Conservation (phyloP, 1,284 basidiomycete species). For the Ceratobasidium sp. region DNA sequence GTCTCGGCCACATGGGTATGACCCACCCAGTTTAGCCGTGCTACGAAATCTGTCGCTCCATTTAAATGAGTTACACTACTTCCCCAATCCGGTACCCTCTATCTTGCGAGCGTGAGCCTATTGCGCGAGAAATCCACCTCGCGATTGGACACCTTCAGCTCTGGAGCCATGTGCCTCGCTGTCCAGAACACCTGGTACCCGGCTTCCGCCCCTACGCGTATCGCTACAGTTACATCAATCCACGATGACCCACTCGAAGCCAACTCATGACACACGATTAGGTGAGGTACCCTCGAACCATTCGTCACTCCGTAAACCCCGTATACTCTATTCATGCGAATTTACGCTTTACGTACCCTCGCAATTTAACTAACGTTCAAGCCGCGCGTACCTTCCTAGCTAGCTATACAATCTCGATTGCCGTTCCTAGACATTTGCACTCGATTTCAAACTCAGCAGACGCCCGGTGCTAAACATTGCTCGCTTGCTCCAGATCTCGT, state of each 20-base stretch:
- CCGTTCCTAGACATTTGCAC: neutral
- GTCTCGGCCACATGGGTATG: slow-evolving; percentile 10
- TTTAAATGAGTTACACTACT: neutral
- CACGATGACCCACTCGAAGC: too few relatives aligned
- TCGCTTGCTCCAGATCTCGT: neutral
- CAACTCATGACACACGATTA: too few relatives aligned
- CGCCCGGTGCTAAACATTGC: neutral
- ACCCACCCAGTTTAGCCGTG: slow-evolving; percentile 1
- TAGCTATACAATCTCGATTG: neutral
- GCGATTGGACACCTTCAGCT: too few relatives aligned
- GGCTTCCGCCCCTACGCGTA: too few relatives aligned
- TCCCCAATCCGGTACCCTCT: neutral
- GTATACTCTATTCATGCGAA: too few relatives aligned
- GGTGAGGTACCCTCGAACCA: too few relatives aligned
- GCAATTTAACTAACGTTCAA: neutral
- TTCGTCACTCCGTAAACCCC: too few relatives aligned
- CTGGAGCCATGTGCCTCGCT: too few relatives aligned
- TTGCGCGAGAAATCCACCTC: neutral
- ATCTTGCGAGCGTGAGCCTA: neutral
- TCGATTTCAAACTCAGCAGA: neutral
- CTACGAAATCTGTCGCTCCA: neutral
- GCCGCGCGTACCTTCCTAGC: neutral
- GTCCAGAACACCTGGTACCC: too few relatives aligned
- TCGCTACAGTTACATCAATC: too few relatives aligned
- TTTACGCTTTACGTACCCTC: neutral